A percentile compares a stretch with the other conserved stretches of the same genome.
These are phyloP conservation scores for Polyporus arcularius DNA, from an alignment of 768 basidiomycete genomes.

Conservation along the genomic window DNA sequence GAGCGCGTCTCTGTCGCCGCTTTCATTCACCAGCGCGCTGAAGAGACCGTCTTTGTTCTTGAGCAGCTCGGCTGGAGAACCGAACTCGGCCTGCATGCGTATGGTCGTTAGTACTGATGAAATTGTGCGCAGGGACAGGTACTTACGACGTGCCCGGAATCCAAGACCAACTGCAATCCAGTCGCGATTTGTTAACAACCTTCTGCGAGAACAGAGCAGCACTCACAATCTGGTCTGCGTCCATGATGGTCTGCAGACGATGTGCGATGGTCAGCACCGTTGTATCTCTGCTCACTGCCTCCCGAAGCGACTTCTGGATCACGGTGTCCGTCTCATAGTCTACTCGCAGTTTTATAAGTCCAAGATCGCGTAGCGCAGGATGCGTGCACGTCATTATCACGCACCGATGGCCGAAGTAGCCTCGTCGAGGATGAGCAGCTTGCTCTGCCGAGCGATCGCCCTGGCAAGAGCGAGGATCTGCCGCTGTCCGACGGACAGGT, in stretches of 20 bases:
- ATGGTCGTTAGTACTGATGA: background rate
- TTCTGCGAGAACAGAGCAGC: background rate
- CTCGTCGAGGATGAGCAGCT: conserved; percentile 60
- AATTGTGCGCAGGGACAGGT: background rate
- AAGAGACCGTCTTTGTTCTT: conserved; percentile 50
- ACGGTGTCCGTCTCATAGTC: conserved; percentile 47
- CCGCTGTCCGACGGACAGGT: conserved; percentile 57
- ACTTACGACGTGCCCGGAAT: conserved; percentile 42
- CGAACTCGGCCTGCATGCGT: conserved; percentile 47
- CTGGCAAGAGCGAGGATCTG: conserved; percentile 61
- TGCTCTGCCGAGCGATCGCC: conserved; percentile 55
- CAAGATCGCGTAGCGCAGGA: background rate
- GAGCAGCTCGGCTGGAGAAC: conserved; percentile 50
- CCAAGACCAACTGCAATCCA: conserved; percentile 39
- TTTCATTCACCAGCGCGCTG: conserved; percentile 56
- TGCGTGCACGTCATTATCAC: background rate
- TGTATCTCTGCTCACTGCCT: conserved; percentile 36
- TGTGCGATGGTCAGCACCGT: conserved; percentile 52
- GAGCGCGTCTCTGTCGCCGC: conserved; percentile 45
- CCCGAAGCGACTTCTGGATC: conserved; percentile 45
- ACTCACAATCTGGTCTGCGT: conserved; percentile 56
- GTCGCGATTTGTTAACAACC: background rate
- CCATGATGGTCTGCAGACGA: conserved; percentile 44
- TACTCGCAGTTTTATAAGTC: background rate
- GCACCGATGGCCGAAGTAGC: conserved; percentile 49